phyloP scores from a whole-genome alignment of 1,139 yeast species.

The Magnusiomyces ingens region DNA sequence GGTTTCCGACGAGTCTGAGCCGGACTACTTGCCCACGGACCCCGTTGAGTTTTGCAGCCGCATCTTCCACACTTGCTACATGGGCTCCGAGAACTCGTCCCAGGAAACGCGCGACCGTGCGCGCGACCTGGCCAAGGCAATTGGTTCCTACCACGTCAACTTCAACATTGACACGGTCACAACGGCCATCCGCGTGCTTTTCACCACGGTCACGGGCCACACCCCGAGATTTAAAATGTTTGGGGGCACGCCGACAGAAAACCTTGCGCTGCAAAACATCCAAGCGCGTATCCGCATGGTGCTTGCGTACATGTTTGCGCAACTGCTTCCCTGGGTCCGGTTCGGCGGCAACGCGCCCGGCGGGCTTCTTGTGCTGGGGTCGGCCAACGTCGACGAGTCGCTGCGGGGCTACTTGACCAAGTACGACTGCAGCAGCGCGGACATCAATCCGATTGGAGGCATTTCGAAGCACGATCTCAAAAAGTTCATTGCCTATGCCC shows the following conservation, averaged over 20 bases:
- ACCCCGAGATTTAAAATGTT: constrained; percentile 81
- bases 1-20: constrained; percentile 33
- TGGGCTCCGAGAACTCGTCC: constrained; percentile 95
- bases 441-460: constrained; percentile 95
- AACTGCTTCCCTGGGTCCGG: constrained; percentile 90
- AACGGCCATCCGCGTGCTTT: constrained; percentile 60
- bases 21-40: constrained; percentile 57
- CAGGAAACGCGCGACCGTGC: constrained; percentile 80
- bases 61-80: constrained; percentile 81
- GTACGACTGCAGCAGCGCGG: constrained; percentile 96
- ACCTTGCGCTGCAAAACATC: constrained; percentile 87
- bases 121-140: constrained; percentile 59
- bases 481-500: constrained; percentile 75
- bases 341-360: constrained; percentile 48
- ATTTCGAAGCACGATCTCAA: constrained; percentile 90
- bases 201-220: constrained; percentile 86
- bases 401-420: constrained; percentile 91
- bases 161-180: constrained; percentile 87
- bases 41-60: constrained; percentile 70
- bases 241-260: constrained; percentile 90
- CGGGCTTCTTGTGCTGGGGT: constrained; percentile 83
- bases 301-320: constrained; percentile 85
- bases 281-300: constrained; percentile 97
- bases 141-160: constrained; percentile 88
- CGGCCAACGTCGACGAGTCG: constrained; percentile 98